Evolutionary conservation across 2,329 filamentous ascomycete genomes (phyloP).

Genomic region (Xylariomycetidae sp.): DNA sequence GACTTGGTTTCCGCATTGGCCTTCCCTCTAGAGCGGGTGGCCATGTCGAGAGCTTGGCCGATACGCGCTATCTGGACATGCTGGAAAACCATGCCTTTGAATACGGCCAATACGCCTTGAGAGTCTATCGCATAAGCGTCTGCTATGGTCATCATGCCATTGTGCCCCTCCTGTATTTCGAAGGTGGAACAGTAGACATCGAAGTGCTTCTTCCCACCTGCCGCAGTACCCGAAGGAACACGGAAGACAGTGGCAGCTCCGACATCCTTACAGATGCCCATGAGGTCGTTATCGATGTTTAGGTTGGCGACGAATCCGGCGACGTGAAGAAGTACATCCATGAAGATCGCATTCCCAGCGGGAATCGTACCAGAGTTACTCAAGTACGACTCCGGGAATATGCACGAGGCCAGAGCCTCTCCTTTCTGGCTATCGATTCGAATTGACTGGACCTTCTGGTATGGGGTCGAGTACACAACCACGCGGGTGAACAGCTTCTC

Average conservation of each 20-base stretch:
- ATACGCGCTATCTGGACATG: constrained; percentile 2
- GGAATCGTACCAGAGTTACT: too few relatives aligned
- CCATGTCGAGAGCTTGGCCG: constrained; percentile 1
- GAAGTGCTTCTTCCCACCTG: too few relatives aligned
- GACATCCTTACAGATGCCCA: constrained; percentile 11
- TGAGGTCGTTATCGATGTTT: constrained; percentile 4
- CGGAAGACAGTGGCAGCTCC: constrained; percentile 6
- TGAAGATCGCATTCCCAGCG: constrained; percentile 12
- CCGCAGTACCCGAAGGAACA: not conserved
- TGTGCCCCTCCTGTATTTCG: constrained; percentile 1
- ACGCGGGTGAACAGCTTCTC: constrained; percentile 13
- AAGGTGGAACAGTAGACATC: constrained; percentile 8
- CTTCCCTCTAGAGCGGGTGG: too few relatives aligned
- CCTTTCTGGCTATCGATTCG: constrained; percentile 3
- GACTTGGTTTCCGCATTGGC: too few relatives aligned
- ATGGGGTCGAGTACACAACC: constrained; percentile 10
- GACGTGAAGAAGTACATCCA: constrained; percentile 13
- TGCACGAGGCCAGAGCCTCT: constrained; percentile 8
- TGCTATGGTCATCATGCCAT: constrained; percentile 2
- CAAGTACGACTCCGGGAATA: constrained; percentile 1
- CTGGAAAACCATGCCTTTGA: constrained; percentile 5
- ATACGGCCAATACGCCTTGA: constrained; percentile 3
- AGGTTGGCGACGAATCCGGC: constrained; percentile 15
- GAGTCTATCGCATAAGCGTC: constrained; percentile 3
- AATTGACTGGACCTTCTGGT: constrained; percentile 7